These are phyloP conservation scores for Agrocybe chaxingu DNA, from an alignment of 768 basidiomycete species.

Conservation along the genomic window DNA sequence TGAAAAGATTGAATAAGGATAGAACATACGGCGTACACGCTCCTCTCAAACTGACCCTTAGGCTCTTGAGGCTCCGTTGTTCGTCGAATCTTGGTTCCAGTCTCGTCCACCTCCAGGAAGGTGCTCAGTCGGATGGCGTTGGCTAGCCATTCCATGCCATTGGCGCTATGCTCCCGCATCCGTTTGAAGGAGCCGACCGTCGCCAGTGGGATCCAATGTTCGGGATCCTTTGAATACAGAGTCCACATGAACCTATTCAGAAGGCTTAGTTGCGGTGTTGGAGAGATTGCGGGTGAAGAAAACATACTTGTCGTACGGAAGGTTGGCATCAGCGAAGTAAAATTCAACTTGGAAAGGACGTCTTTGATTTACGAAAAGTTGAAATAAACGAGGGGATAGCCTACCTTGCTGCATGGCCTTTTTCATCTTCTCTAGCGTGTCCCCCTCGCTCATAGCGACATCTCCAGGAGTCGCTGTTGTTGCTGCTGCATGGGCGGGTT, in stretches of 20 bases:
- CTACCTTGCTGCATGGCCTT: slow-evolving; percentile 57
- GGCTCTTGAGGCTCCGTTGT: slow-evolving; percentile 73
- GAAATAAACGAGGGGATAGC: slow-evolving; percentile 11
- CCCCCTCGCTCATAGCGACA: slow-evolving; percentile 20
- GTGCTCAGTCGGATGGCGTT: slow-evolving; percentile 54
- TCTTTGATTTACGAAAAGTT: background rate
- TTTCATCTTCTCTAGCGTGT: slow-evolving; percentile 37
- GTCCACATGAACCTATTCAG: slow-evolving; percentile 88
- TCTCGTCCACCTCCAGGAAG: slow-evolving; percentile 72
- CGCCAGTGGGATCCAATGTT: slow-evolving; percentile 88
- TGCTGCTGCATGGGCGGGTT: slow-evolving; percentile 15
- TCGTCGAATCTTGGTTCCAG: slow-evolving; percentile 70
- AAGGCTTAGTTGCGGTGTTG: background rate
- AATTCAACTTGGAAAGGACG: slow-evolving; percentile 68
- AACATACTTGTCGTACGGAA: slow-evolving; percentile 81
- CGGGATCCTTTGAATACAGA: slow-evolving; percentile 71
- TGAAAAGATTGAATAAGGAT: background rate
- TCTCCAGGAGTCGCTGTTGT: slow-evolving; percentile 11
- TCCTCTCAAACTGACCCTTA: slow-evolving; percentile 76
- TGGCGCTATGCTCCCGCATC: slow-evolving; percentile 69
- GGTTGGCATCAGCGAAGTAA: slow-evolving; percentile 95
- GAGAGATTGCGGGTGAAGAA: background rate
- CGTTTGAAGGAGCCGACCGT: slow-evolving; percentile 93
- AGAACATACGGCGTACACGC: slow-evolving; percentile 80
- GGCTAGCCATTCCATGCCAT: slow-evolving; percentile 68